Conservation (phyloP, 2,329 filamentous ascomycete genomes). For the Arthroderma sp. region DNA sequence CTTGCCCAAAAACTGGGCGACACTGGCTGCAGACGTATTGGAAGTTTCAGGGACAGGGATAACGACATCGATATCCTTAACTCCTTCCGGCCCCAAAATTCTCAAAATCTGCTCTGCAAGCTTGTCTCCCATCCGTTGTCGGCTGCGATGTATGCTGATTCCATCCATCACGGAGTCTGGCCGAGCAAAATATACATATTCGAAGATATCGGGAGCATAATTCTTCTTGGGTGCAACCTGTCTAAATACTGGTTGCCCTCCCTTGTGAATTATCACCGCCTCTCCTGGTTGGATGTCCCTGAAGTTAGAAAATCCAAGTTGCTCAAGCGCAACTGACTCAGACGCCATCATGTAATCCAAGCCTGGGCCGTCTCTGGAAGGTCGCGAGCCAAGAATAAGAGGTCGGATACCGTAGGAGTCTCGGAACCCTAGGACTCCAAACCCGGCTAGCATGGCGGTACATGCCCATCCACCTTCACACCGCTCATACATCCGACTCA, state of each 20-base stretch:
- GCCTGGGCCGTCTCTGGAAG: slow-evolving; percentile 50
- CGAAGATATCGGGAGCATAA: slow-evolving; percentile 77
- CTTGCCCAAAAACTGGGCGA: slow-evolving; percentile 63
- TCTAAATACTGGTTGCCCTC: slow-evolving; percentile 56
- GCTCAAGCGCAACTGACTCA: slow-evolving; percentile 69
- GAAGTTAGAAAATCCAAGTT: slow-evolving; percentile 67
- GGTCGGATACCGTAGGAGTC: slow-evolving; percentile 74
- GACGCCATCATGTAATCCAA: slow-evolving; percentile 86
- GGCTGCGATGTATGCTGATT: slow-evolving; percentile 70
- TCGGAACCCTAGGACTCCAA: slow-evolving; percentile 66
- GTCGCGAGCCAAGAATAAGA: slow-evolving; percentile 61
- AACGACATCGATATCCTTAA: slow-evolving; percentile 65
- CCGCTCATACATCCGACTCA: slow-evolving; percentile 57
- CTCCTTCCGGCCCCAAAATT: slow-evolving; percentile 52
- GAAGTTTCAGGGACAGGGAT: slow-evolving; percentile 77
- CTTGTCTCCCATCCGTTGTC: slow-evolving; percentile 75
- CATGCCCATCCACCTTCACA: slow-evolving; percentile 69
- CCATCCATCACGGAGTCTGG: slow-evolving; percentile 76
- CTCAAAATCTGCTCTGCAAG: slow-evolving; percentile 60
- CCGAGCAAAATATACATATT: slow-evolving; percentile 76
- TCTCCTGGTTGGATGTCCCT: slow-evolving; percentile 68
- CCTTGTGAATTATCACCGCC: slow-evolving; percentile 75
- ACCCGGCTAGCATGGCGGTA: slow-evolving; percentile 70
- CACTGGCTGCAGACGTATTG: slow-evolving; percentile 63
- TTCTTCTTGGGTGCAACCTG: slow-evolving; percentile 56